Evolutionary conservation across 2,329 filamentous ascomycete genomes (phyloP).

Genomic region (Diaporthe caulivora): DNA sequence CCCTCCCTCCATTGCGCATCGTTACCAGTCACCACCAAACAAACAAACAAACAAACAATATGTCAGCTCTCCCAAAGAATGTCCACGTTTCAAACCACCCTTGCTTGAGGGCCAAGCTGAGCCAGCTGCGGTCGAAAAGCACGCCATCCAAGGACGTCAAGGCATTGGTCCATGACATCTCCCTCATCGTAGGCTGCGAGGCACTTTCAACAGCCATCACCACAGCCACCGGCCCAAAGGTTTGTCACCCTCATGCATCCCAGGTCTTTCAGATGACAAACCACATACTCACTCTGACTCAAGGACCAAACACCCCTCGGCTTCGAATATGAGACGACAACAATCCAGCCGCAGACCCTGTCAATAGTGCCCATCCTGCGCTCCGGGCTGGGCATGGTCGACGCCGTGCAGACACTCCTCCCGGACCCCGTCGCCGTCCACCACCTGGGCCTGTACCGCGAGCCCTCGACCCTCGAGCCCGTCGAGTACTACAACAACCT

Average conservation of each 20-base stretch:
- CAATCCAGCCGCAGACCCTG: conserved; percentile 74
- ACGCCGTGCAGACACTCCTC: conserved; percentile 86
- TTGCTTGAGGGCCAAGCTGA: conserved; percentile 88
- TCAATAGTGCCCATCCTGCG: conserved; percentile 93
- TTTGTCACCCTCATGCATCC: conserved; percentile 54
- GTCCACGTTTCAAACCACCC: conserved; percentile 88
- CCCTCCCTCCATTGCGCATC: neutral
- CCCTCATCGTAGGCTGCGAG: conserved; percentile 84
- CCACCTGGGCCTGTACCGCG: conserved; percentile 94
- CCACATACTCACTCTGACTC: conserved; percentile 15
- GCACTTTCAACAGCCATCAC: conserved; percentile 77
- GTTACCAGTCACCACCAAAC: neutral
- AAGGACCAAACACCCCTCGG: conserved; percentile 85
- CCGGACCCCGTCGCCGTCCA: conserved; percentile 85
- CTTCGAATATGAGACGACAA: conserved; percentile 77
- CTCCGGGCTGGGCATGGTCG: conserved; percentile 91
- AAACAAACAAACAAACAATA: conserved; percentile 32
- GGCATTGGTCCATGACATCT: conserved; percentile 85
- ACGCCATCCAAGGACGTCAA: conserved; percentile 83
- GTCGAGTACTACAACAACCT: conserved; percentile 99
- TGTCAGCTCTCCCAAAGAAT: conserved; percentile 64
- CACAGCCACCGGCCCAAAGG: conserved; percentile 70
- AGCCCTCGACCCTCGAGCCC: conserved; percentile 86
- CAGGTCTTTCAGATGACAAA: neutral
- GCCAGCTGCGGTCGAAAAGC: conserved; percentile 82